Evolutionary conservation across 768 basidiomycete genomes (phyloP), one percentile per base, ranked within the genome.

Genomic region (Psilocybe cyanescens): DNA sequence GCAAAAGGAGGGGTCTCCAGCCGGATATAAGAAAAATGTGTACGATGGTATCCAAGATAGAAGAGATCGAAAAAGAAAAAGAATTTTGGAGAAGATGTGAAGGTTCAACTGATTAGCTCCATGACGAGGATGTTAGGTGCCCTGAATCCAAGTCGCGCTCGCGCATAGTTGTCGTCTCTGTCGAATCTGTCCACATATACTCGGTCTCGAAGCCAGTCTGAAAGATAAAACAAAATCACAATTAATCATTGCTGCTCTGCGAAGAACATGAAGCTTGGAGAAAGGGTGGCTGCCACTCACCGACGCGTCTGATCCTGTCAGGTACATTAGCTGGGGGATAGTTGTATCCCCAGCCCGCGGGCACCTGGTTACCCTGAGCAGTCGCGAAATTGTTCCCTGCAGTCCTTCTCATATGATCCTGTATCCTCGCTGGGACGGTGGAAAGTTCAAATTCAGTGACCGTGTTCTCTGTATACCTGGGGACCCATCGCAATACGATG

Each of bases 101-200:
- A 61, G 53, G 9, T 19, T 76, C 72, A 87, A n/a, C 79, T 73
- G 9, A 79, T 77, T 44, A 91, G 64, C 57, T 82, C 81, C 88
- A 94, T 86, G 41, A 92, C 79, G 70, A 91, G 91, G 41, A 93
- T 83, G 69, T 94, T 94, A 5, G 91, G 86, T 2, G 92, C 92
- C 57, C 80, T 82, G 75, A 85, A 94, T 1, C 92, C 92, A 30
- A 94, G 83, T 5, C 91, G 83, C 8, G 78, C 70, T 29, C 74
- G 65, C 1, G 81, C 77, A 65, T 93, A 94, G 7, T 66, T 68
- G 65, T 92, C 90, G 64, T 88, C 83, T 69, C 79, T 84, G 9
- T 65, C 65, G 58, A 94, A 67, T 14, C 81, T 79, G 60, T 94
- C 91, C 60, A 94, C 92, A 72, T 80, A 91, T 19, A 82, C 78